These are phyloP conservation scores for Fusarium sp. DNA, from an alignment of 2,329 filamentous ascomycete species.

Conservation along the genomic window DNA sequence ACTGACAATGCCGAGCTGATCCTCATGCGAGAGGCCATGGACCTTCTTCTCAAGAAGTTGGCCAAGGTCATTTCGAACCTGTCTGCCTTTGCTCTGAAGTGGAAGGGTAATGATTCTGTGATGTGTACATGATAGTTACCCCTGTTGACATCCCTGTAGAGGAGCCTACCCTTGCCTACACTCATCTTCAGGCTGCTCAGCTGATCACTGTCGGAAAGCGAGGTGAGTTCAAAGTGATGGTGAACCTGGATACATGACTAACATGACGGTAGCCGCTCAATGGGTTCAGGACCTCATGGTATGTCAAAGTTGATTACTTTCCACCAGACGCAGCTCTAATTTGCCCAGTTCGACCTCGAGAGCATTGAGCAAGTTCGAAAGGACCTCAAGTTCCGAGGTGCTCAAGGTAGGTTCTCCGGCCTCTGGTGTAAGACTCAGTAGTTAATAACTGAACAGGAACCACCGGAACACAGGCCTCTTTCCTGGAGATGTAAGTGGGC, in stretches of 20 bases:
- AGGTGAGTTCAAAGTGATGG: not conserved
- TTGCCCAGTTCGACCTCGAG: not conserved
- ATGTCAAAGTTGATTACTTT: not conserved
- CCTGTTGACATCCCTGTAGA: slow-evolving; percentile 1
- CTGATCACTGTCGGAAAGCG: slow-evolving; percentile 1
- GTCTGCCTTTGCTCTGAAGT: slow-evolving; percentile 8
- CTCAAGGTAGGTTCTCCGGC: not conserved
- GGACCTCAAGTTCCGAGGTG: not conserved
- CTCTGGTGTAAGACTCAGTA: too few relatives aligned
- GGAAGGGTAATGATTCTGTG: not conserved
- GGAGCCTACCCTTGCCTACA: slow-evolving; percentile 2
- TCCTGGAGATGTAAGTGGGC: slow-evolving; percentile 53
- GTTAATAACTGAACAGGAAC: not conserved
- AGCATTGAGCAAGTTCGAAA: not conserved
- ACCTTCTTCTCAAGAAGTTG: slow-evolving; percentile 7
- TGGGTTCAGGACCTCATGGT: not conserved
- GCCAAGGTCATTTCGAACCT: slow-evolving; percentile 17
- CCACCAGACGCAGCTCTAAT: not conserved
- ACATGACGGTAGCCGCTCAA: not conserved
- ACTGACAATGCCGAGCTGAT: slow-evolving; percentile 18
- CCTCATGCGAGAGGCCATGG: slow-evolving; percentile 3
- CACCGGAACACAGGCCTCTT: slow-evolving; percentile 83
- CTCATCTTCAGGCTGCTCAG: slow-evolving; percentile 13
- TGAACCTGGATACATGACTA: not conserved
- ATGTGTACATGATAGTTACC: not conserved